These are phyloP conservation scores for Vaccinium corymbosum DNA, from an alignment of 148 eudicot species.

Conservation along the genomic window DNA sequence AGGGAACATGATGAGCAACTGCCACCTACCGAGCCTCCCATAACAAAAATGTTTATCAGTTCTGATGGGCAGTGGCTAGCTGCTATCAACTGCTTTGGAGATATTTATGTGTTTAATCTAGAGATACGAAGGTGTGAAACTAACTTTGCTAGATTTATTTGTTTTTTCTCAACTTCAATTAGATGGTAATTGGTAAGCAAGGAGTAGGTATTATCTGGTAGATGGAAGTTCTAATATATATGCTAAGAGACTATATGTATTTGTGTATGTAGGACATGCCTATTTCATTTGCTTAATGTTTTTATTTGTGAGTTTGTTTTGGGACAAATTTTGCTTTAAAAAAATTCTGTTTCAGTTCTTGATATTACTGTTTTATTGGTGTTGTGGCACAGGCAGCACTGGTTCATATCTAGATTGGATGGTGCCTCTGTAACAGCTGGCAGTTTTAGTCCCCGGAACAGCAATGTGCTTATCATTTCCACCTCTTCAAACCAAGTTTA, in stretches of 20 bases:
- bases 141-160: background rate
- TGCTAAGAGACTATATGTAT: background rate
- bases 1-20: slow-evolving; percentile 44
- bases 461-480: slow-evolving; percentile 72
- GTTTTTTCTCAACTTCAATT: background rate
- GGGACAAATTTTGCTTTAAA: background rate
- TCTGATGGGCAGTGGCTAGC: slow-evolving; percentile 95
- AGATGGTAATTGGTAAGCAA: background rate
- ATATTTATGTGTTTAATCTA: slow-evolving; percentile 77
- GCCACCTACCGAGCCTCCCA: slow-evolving; percentile 79
- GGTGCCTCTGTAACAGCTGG: slow-evolving; percentile 93
- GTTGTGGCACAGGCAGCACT: slow-evolving; percentile 69
- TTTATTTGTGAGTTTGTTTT: background rate
- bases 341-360: background rate
- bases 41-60: slow-evolving; percentile 75
- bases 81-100: slow-evolving; percentile 86
- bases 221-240: background rate
- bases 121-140: slow-evolving; percentile 66
- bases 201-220: background rate
- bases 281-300: background rate
- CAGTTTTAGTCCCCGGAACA: slow-evolving; percentile 70
- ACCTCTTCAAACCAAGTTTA: slow-evolving; percentile 90
- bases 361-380: background rate
- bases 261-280: background rate
- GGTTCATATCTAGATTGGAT: slow-evolving; percentile 88